Evolutionary conservation across 495 filamentous ascomycete species (phyloP).

Genomic region (Penicillium crystallinum): DNA sequence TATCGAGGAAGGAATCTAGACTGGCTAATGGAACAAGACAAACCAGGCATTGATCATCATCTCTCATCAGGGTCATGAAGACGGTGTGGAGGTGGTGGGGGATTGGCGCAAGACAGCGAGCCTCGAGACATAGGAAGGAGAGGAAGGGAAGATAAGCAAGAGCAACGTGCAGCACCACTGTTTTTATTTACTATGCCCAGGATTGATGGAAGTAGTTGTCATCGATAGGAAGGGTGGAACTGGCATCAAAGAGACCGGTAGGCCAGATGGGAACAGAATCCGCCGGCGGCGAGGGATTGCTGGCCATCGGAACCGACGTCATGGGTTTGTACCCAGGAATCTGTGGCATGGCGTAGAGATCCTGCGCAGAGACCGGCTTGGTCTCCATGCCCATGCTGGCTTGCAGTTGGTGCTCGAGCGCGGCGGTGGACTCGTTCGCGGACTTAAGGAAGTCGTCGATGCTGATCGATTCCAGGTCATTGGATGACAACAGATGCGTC

Average conservation of each 20-base stretch:
- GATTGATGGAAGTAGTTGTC: slow-evolving; percentile 31
- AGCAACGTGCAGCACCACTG: slow-evolving; percentile 10
- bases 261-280: slow-evolving; percentile 38
- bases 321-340: slow-evolving; percentile 23
- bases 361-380: slow-evolving; percentile 33
- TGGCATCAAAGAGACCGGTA: slow-evolving; percentile 30
- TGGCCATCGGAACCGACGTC: slow-evolving; percentile 10
- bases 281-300: slow-evolving; percentile 24
- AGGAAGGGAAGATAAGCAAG: slow-evolving; percentile 11
- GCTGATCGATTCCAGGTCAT: slow-evolving; percentile 54
- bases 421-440: slow-evolving; percentile 43
- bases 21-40: slow-evolving; percentile 38
- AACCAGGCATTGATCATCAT: slow-evolving; percentile 49
- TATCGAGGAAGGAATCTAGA: slow-evolving; percentile 37
- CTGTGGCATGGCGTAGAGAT: slow-evolving; percentile 32
- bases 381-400: slow-evolving; percentile 38
- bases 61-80: slow-evolving; percentile 51
- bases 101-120: slow-evolving; percentile 27
- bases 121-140: slow-evolving; percentile 1
- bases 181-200: slow-evolving; percentile 32
- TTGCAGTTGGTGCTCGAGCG: slow-evolving; percentile 44
- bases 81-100: slow-evolving; percentile 49
- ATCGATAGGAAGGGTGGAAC: slow-evolving; percentile 29
- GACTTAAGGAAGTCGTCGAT: slow-evolving; percentile 59
- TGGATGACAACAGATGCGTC: slow-evolving; percentile 45